Base-by-base conservation (phyloP, 2,329 filamentous ascomycete genomes). In the Ascochyta koolunga region DNA sequence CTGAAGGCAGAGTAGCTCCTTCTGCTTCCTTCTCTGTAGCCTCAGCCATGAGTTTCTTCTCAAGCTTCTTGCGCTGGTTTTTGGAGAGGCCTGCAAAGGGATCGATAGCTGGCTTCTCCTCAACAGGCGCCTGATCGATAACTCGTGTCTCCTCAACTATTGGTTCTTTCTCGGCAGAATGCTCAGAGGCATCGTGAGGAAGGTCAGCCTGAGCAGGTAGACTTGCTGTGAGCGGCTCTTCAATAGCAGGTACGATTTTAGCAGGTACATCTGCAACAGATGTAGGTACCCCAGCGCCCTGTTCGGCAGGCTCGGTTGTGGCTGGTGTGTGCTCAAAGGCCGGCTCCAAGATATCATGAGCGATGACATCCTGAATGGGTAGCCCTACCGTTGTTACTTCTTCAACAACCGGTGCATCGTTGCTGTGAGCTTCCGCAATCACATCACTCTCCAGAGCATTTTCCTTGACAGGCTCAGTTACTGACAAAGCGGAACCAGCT, bases 11-110 rank as follows among this genome's bases (percentile, higher is more conserved):
- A 9, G 39, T 10, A 15, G 25, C 24, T 13, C 24, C 25, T 31
- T 41, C 25, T 7, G 16, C 25, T 5, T 41, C 58, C 19, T 65
- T 68, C 4, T 49, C 37, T 22, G 60, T 56, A 15, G 55, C 60
- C 52, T 75, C 73, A 45, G 62, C 64, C 31, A 65, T 68, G 62
- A 78, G 74, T 50, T 75, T 77, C 60, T 59, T 57, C 47, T 65
- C 58, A 8, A 67, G 56, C 56, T 63, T 69, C 61, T 67, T 69
- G 36, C 53, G 61, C 31, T 69, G 60, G 18, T 57, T 56, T 42
- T 68, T 71, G 42, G 52, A 67, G 21, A 70, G 59, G 16, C 65
- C 66, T 24, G 62, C 61, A 39, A 67, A 65, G 5, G 69, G 68
- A 48, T 71, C 68, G 5, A 60, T 54, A 9, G 29, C 24, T 6